Base-by-base conservation (phyloP, 139 green algal genomes). In the Tetraselmis chui region DNA sequence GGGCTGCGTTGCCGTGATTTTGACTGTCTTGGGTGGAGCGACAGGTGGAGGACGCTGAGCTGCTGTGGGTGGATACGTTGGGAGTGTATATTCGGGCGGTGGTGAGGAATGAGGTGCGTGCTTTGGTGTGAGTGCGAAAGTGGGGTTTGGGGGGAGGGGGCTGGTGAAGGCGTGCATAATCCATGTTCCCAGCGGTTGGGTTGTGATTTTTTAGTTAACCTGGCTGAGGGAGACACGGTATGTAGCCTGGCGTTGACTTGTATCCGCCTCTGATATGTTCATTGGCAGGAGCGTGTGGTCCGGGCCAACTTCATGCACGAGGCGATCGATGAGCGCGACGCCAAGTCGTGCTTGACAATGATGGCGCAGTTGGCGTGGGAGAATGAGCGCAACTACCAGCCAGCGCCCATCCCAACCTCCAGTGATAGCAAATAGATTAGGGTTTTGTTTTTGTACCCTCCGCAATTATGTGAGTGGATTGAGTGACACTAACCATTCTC, bases 301-400 rank as follows among this genome's bases (percentile, higher is more conserved):
- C 45, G 45, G 45, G 45, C 45, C 45, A 67, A 67, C 45, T 67
- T 67, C 45, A 67, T 67, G 45, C 45, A 67, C 45, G 45, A 67
- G 45, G 45, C 45, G 45, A 67, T 67, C 18, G 76, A 79, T 22
- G 76, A 79, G 29, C 76, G 76, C 11, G 76, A 79, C 22, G 76
- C 76, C 29, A 79, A 79, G 76, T 79, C 76, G 11, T 45, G 29
- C 76, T 18, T 79, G 11, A 79, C 76, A 5, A 79, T 79, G 76
- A 79, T 79, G 76, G 29, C 76, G 18, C 76, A 79, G 29, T 22
- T 79, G 29, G 29, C 76, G 18, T 79, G 76, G 76, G 76, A 79
- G 22, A 79, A 31, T 45, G 76, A 79, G 76, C 76, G 76, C 11
- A 79, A 79, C 29, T 79, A 79, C 76, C 29, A 67, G 18, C 45